A percentile compares a stretch with the other conserved stretches of the same genome.
phyloP scores from a whole-genome alignment of 805 yeast genomes.

The Kodamaea sagamina region DNA sequence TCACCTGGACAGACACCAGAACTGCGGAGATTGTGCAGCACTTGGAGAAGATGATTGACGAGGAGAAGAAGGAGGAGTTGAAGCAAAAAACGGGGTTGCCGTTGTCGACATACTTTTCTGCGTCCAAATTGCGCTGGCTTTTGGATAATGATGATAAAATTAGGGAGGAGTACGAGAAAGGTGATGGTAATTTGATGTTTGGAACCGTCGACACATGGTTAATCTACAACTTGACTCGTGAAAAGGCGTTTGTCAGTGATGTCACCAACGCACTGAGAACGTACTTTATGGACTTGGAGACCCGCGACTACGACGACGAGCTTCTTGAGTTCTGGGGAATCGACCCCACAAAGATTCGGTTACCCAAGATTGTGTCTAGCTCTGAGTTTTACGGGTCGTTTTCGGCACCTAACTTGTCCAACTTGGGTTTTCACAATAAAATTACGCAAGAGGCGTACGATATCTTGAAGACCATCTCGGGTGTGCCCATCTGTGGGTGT shows the following conservation, averaged over 20 bases:
- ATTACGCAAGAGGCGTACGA: conserved; percentile 55
- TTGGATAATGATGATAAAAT: conserved; percentile 74
- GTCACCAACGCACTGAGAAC: conserved; percentile 92
- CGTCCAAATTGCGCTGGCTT: conserved; percentile 87
- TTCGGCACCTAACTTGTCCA: conserved; percentile 56
- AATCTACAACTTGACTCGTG: conserved; percentile 76
- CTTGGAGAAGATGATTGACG: conserved; percentile 54
- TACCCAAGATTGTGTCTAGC: conserved; percentile 79
- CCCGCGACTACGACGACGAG: conserved; percentile 72
- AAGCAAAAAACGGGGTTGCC: conserved; percentile 79
- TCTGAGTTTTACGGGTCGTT: conserved; percentile 79
- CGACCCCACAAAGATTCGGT: conserved; percentile 59
- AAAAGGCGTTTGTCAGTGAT: conserved; percentile 74
- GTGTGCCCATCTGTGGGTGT: conserved; percentile 82
- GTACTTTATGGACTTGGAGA: conserved; percentile 80
- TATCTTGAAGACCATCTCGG: conserved; percentile 50
- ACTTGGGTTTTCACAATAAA: conserved; percentile 52
- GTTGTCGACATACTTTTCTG: conserved; percentile 87
- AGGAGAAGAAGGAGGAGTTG: conserved; percentile 57
- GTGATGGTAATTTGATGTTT: conserved; percentile 74
- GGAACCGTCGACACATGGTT: conserved; percentile 97
- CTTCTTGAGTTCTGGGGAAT: conserved; percentile 79
- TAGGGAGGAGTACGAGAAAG: conserved; percentile 66
- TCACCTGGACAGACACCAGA: conserved; percentile 95
- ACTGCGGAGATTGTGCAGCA: conserved; percentile 71